A percentile compares a stretch with the other conserved stretches of the same genome.
These are phyloP conservation scores for Hymenoscyphus repandus DNA, from an alignment of 2,329 filamentous ascomycete species.

Conservation along the genomic window DNA sequence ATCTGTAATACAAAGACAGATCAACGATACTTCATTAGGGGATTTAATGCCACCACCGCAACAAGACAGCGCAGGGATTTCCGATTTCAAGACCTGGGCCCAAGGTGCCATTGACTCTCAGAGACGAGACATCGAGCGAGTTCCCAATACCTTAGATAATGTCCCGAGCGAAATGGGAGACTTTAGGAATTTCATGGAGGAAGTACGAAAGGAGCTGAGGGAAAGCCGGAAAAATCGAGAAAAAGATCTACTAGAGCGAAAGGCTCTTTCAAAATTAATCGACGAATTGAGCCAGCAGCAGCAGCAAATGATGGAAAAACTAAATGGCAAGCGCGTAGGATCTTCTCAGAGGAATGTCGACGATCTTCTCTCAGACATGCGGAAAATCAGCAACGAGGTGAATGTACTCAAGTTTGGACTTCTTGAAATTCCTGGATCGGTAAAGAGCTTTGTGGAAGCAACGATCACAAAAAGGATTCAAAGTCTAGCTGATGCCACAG, in stretches of 20 bases:
- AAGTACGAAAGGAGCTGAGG: constrained; percentile 23
- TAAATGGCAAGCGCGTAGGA: too few relatives aligned
- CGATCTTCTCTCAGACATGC: background rate
- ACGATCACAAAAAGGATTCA: too few relatives aligned
- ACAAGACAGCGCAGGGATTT: background rate
- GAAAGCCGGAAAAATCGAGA: constrained; percentile 6
- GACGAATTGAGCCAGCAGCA: constrained; percentile 5
- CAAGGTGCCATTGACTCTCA: constrained; percentile 23
- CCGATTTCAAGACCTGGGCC: constrained; percentile 24
- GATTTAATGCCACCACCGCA: background rate
- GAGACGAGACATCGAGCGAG: constrained; percentile 29
- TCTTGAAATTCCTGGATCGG: too few relatives aligned
- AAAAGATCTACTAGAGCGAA: constrained; percentile 5
- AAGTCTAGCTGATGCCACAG: too few relatives aligned
- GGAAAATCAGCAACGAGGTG: background rate
- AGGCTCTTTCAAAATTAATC: constrained; percentile 9
- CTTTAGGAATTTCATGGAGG: constrained; percentile 29
- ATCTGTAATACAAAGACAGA: background rate
- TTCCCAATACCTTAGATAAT: constrained; percentile 21
- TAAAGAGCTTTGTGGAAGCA: too few relatives aligned
- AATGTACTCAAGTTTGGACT: too few relatives aligned
- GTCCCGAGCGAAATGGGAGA: constrained; percentile 26
- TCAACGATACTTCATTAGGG: background rate
- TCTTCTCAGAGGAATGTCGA: too few relatives aligned
- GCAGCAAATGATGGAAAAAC: too few relatives aligned